Base-by-base conservation (phyloP, 23 red algal genomes). In the Gracilaria vermiculophylla region DNA sequence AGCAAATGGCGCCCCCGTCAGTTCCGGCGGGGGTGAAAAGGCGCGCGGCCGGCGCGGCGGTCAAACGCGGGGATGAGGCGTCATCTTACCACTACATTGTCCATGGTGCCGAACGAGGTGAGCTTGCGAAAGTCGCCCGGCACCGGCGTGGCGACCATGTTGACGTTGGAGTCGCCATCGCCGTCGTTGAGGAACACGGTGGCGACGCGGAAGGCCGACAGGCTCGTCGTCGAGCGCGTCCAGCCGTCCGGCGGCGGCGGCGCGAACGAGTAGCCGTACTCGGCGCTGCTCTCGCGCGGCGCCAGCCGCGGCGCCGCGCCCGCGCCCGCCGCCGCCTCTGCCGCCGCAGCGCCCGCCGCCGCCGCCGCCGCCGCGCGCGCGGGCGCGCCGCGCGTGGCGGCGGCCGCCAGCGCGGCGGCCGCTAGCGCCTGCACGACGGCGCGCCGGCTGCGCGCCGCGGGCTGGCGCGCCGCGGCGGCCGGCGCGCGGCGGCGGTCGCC, bases 81-180 rank as follows among this genome's bases (percentile, higher is more conserved):
- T 7, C 35, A 67, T 49, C 79, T 8, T 67, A 83, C 84, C 43
- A 76, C 19, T 3, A 92, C 88, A 24, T 82, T 93, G 29, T 93
- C 90, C n/a, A 85, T 11, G 1, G 56, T 48, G 2, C 90, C 90
- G 35, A 93, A 93, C 0, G 77, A 83, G 1, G 90, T 79, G 25
- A 93, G 78, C 56, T 83, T 85, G 7, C 44, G 33, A 75, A 93
- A 93, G 48, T 93, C 90, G 3, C 69, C 53, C 41, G 77, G 44
- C 15, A 93, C 78, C 2, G 78, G 78, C 36, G 90, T 93, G 23
- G 24, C 53, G 2, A 93, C 90, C 43, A 93, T 77, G 47, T 66
- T 84, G 3, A 93, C 52, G 50, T 93, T 93, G n/a, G 78, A 77
- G 57, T 93, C 90, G 20, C 65, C 71, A 49, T 85, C 90, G n/a